Conservation (phyloP, 1,284 basidiomycete genomes). For the Trametes sp. region DNA sequence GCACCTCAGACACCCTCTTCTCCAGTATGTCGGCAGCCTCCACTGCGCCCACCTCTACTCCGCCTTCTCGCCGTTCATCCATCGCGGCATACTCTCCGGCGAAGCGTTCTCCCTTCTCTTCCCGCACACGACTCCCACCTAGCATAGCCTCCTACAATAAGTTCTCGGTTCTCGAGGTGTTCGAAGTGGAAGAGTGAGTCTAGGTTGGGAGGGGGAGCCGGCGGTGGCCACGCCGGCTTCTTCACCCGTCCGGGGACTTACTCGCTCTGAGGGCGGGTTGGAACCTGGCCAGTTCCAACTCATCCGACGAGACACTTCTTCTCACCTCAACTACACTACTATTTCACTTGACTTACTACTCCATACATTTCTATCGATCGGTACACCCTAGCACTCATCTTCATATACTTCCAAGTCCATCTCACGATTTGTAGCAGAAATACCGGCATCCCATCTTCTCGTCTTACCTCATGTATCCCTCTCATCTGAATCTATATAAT, state of each 20-base stretch:
- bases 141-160: background rate
- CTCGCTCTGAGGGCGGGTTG: constrained; percentile 11
- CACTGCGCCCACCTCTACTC: constrained; percentile 5
- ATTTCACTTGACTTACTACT: background rate
- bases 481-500: no score
- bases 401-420: no score
- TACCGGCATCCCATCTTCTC: no score
- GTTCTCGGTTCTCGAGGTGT: constrained; percentile 12
- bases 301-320: constrained; percentile 1
- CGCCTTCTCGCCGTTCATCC: constrained; percentile 8
- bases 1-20: constrained; percentile 10
- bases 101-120: background rate
- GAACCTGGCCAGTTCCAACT: constrained; percentile 14
- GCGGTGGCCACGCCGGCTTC: constrained; percentile 10
- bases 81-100: background rate
- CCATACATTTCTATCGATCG: background rate
- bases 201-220: constrained; percentile 4
- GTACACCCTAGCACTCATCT: no score
- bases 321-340: background rate
- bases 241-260: constrained; percentile 1
- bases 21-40: background rate
- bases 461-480: no score
- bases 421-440: no score
- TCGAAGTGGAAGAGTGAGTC: constrained; percentile 14
- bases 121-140: background rate